Base-by-base conservation (phyloP, 306 rosid species). In the Castanea sativa region DNA sequence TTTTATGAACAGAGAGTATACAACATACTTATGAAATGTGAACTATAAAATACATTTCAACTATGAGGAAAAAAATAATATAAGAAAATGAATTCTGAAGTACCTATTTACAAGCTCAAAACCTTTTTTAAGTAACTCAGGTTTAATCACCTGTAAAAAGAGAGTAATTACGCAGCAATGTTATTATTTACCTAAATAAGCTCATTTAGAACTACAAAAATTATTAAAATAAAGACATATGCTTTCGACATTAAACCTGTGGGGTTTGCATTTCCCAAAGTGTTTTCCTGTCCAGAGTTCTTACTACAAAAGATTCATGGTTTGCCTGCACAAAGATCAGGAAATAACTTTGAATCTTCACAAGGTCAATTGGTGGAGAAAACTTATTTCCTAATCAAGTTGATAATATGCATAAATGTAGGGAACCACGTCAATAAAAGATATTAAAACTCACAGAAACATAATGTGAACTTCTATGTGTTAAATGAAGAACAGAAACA, bases 241-340 rank as follows among this genome's bases (percentile, higher is more conserved):
- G 61, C 49, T 74, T 51, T 73, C 60, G 69, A 38, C 53, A 80
- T 32, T 9, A 75, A 84, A 94, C 97, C 99, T 95, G 98, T 7
- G 99, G 99, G 67, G 99, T 95, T 85, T 95, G 99, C 98, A 95
- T 95, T 90, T 95, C 98, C 99, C 99, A 91, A 35, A 92, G 89
- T 23, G 89, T 89, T 90, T 86, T 92, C 74, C 98, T 82, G 85
- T 95, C 96, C 80, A 95, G 84, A 20, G 99, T 95, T 91, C 33
- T 86, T 60, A 88, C 89, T 10, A 95, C 99, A 85, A 90, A 91
- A 69, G 96, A 91, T 69, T 89, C 90, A 38, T 52, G 73, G 86
- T 90, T 91, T 83, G 97, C 97, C 99, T 95, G 97, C 86, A 85
- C 67, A 84, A 20, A 60, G 78, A 59, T 81, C 32, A 73, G 71